phyloP scores from a whole-genome alignment of 495 filamentous ascomycete species.

The Copromyces sp. region DNA sequence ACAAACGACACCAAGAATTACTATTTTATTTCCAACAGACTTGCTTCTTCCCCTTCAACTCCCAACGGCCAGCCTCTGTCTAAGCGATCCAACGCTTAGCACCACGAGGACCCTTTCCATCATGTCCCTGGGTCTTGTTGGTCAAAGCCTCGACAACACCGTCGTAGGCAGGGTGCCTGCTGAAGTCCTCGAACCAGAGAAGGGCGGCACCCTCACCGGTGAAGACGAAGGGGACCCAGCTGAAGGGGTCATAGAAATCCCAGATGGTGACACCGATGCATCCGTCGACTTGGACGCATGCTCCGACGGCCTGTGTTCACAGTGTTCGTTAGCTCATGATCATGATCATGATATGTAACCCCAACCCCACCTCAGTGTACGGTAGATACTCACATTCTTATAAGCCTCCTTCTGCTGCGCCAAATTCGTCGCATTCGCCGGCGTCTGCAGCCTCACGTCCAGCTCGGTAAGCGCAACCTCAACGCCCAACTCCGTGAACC shows the following conservation, averaged over 20 bases:
- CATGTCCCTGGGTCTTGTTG: not conserved
- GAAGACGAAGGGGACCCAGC: conserved; percentile 50
- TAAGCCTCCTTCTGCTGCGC: conserved; percentile 50
- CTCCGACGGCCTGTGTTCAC: conserved; percentile 28
- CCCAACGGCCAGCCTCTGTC: too few species aligned
- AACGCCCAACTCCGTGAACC: conserved; percentile 34
- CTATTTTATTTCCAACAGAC: not conserved
- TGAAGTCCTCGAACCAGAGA: conserved; percentile 42
- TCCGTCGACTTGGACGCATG: conserved; percentile 44
- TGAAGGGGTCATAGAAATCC: conserved; percentile 47
- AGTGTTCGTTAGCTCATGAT: too few species aligned
- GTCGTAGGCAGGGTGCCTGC: conserved; percentile 47
- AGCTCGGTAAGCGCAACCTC: conserved; percentile 48
- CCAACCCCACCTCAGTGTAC: too few species aligned
- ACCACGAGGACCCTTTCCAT: not conserved
- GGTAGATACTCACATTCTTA: conserved; percentile 18
- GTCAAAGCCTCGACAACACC: conserved; percentile 22
- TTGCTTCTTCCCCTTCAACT: too few species aligned
- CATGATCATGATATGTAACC: too few species aligned
- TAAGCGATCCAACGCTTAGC: not conserved
- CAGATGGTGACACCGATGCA: conserved; percentile 65
- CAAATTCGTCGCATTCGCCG: conserved; percentile 34
- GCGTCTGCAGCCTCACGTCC: conserved; percentile 45
- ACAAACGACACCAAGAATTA: not conserved
- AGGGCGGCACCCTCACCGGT: conserved; percentile 41